Base-by-base conservation (phyloP, 129 eudicot species). In the Deinandra increscens region DNA sequence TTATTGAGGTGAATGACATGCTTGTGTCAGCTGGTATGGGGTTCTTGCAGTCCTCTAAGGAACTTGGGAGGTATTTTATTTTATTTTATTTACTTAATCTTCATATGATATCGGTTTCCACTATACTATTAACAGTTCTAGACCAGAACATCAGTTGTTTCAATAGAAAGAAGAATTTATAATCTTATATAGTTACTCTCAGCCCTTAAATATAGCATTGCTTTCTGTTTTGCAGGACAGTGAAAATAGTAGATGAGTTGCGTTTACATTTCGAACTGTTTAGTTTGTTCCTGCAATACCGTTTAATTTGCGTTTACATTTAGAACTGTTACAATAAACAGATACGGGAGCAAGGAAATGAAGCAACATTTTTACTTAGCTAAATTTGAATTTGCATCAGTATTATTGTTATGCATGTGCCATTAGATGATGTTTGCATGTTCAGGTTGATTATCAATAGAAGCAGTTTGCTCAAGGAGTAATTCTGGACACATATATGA, bases 391-490 rank as follows among this genome's bases (percentile, higher is more conserved):
- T 29, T 60, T 60, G 20, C 2, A 0, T 60, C 65, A 33, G 59
- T 29, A 45, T 17, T 45, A n/a, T 66, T 7, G 29, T 4, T 14
- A 66, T 45, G 43, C n/a, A 12, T n/a, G n/a, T n/a, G n/a, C n/a
- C 18, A 71, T 71, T 43, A 19, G 58, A 68, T 48, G 45, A 58
- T 66, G 43, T 45, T 50, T 18, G 29, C 36, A 63, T 19, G 11
- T 75, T 29, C 59, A 94, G 99, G 97, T 94, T 69, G 99, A 94
- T 72, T 94, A 94, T 77, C 96, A 90, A 79, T 97, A 94, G 87
- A 94, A 94, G 74, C 96, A 90, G 69, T 94, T 87, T 68, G 99
- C 99, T 71, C 97, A 85, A 80, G 91, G 99, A 68, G 86, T 85
- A 50, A 94, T 94, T 84, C 97, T 97, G 9, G 84, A 71, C 59